Conservation (phyloP, 1,284 basidiomycete genomes). For the Phylloboletellus chloephorus region DNA sequence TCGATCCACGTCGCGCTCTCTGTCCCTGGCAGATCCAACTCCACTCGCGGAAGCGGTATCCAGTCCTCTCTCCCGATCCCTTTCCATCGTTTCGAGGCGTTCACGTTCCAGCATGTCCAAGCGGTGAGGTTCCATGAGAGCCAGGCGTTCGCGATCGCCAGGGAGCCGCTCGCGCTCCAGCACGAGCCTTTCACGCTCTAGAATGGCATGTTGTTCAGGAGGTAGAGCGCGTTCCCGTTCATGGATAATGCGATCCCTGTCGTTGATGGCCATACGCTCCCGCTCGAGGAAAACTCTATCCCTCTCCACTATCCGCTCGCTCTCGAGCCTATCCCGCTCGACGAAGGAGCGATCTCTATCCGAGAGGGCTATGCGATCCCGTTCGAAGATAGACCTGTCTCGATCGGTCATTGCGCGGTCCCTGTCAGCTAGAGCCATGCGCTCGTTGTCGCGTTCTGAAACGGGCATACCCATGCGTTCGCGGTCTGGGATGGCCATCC, state of each 20-base stretch:
- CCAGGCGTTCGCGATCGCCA: conserved; percentile 22
- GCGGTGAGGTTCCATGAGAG: conserved; percentile 20
- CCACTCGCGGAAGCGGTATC: conserved; percentile 4
- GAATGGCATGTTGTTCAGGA: conserved; percentile 13
- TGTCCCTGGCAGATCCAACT: conserved; percentile 17
- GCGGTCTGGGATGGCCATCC: conserved; percentile 22
- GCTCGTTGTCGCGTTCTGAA: conserved; percentile 22
- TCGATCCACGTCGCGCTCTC: conserved; percentile 22
- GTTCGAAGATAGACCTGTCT: conserved; percentile 22
- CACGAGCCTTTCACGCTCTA: conserved; percentile 22
- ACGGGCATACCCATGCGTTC: conserved; percentile 23
- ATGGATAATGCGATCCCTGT: conserved; percentile 20
- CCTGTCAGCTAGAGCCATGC: conserved; percentile 15
- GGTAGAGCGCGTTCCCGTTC: conserved; percentile 26
- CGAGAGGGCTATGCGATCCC: conserved; percentile 19
- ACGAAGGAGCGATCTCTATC: conserved; percentile 20
- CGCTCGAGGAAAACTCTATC: conserved; percentile 20
- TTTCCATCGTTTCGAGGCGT: conserved; percentile 23
- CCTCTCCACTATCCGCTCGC: conserved; percentile 23
- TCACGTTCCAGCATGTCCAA: conserved; percentile 26
- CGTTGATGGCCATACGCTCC: conserved; percentile 21
- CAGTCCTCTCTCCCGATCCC: conserved; percentile 22
- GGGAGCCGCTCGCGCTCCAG: conserved; percentile 16
- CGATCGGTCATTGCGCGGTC: conserved; percentile 26
- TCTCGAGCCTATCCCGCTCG: conserved; percentile 23